These are phyloP conservation scores for Tylopilus sp. DNA, from an alignment of 1,284 basidiomycete species.

Conservation along the genomic window DNA sequence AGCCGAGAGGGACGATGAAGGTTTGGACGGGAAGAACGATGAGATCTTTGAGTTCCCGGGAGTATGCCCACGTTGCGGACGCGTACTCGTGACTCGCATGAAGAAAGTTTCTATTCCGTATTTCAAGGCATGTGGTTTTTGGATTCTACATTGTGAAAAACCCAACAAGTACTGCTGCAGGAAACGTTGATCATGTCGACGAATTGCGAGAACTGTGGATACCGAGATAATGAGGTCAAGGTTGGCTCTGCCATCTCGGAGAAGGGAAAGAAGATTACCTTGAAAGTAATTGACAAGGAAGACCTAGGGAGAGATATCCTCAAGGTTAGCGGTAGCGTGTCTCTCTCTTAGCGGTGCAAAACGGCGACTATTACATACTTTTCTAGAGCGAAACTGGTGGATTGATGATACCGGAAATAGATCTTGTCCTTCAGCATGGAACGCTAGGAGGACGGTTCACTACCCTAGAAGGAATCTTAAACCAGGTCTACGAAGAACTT, in stretches of 20 bases:
- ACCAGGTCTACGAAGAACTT: conserved; percentile 94
- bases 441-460: conserved; percentile 99
- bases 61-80: conserved; percentile 85
- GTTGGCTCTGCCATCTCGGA: conserved; percentile 85
- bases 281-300: conserved; percentile 90
- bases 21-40: conserved; percentile 50
- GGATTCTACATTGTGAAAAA: neutral
- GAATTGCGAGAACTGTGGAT: conserved; percentile 92
- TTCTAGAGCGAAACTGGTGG: conserved; percentile 86
- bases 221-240: conserved; percentile 97
- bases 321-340: conserved; percentile 52
- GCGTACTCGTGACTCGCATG: conserved; percentile 83
- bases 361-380: neutral
- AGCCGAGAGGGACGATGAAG: conserved; percentile 24
- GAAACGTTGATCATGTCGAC: conserved; percentile 99
- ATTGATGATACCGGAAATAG: conserved; percentile 90
- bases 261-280: conserved; percentile 80
- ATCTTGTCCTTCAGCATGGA: conserved; percentile 86
- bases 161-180: conserved; percentile 26
- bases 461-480: conserved; percentile 91
- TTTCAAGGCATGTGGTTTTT: conserved; percentile 68
- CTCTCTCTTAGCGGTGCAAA: neutral
- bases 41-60: conserved; percentile 91
- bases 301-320: conserved; percentile 93
- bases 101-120: conserved; percentile 97